These are phyloP conservation scores for Fusarium nodosum DNA, from an alignment of 2,329 filamentous ascomycete genomes.

Conservation along the genomic window DNA sequence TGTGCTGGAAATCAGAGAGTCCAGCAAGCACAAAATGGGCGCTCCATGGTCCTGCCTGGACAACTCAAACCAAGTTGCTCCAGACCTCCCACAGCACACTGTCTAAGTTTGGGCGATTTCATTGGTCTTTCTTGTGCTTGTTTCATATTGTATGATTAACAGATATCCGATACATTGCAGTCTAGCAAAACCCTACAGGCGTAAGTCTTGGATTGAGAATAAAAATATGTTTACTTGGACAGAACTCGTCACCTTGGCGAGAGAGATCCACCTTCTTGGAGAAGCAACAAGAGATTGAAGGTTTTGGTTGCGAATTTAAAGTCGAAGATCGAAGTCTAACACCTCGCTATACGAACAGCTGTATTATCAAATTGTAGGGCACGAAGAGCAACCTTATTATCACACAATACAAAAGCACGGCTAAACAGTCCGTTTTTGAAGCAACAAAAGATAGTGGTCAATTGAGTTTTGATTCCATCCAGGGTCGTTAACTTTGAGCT, in stretches of 20 bases:
- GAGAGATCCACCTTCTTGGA: too few relatives aligned
- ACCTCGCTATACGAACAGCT: too few relatives aligned
- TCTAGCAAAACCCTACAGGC: not conserved
- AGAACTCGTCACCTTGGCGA: not conserved
- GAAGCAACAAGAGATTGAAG: not conserved
- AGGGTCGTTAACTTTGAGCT: conserved; percentile 11
- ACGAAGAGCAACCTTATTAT: too few relatives aligned
- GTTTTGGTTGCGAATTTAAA: too few relatives aligned
- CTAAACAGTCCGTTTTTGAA: not conserved
- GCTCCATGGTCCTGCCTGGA: conserved; percentile 25
- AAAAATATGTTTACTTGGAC: not conserved
- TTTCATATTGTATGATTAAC: not conserved
- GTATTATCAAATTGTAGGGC: too few relatives aligned
- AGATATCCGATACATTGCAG: conserved; percentile 16
- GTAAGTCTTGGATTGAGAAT: not conserved
- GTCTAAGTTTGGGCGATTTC: not conserved
- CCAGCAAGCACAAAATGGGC: not conserved
- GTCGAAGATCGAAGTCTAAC: too few relatives aligned
- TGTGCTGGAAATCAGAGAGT: conserved; percentile 12
- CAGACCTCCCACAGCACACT: not conserved
- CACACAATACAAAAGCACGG: too few relatives aligned
- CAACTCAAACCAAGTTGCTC: conserved; percentile 20
- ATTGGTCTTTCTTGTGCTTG: not conserved
- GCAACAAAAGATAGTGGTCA: not conserved
- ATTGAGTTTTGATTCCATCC: not conserved